Evolutionary conservation across 2,329 filamentous ascomycete species (phyloP).

Genomic region (Aspergillus flavus): DNA sequence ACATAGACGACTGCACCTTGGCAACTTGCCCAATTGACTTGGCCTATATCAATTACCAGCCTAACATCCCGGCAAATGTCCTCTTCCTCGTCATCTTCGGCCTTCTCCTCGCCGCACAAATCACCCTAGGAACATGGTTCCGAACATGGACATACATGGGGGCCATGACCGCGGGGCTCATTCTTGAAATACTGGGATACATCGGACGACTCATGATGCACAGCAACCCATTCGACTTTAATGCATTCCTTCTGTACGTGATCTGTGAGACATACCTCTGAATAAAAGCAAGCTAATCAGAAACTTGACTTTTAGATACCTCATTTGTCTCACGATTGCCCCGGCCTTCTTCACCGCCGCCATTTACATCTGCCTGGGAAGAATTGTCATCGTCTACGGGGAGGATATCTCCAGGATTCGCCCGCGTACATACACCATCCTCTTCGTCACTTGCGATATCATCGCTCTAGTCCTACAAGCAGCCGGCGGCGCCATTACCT

Average conservation of each 20-base stretch:
- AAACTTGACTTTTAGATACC: constrained; percentile 48
- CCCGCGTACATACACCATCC: constrained; percentile 34
- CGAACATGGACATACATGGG: constrained; percentile 54
- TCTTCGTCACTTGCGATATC: constrained; percentile 66
- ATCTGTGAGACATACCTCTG: constrained; percentile 10
- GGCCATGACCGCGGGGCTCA: constrained; percentile 56
- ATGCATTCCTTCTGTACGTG: constrained; percentile 45
- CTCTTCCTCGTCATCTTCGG: constrained; percentile 55
- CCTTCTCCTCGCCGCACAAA: constrained; percentile 46
- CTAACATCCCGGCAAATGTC: constrained; percentile 57
- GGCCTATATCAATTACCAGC: constrained; percentile 57
- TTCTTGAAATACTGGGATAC: constrained; percentile 64
- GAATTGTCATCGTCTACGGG: constrained; percentile 40
- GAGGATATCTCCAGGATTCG: constrained; percentile 35
- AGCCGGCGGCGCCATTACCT: constrained; percentile 43
- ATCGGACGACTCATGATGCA: constrained; percentile 58
- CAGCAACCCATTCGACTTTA: constrained; percentile 48
- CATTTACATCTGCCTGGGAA: constrained; percentile 62
- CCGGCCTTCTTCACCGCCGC: constrained; percentile 65
- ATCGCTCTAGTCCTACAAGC: constrained; percentile 63
- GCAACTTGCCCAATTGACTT: constrained; percentile 35
- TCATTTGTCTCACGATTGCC: constrained; percentile 64
- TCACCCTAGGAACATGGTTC: constrained; percentile 47
- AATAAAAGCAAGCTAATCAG: constrained; percentile 1
- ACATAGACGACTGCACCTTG: constrained; percentile 34